Evolutionary conservation across 371 early-diverging fungal genomes (phyloP), one percentile per base, ranked within the genome.

Genomic region (Mucor lusitanicus): DNA sequence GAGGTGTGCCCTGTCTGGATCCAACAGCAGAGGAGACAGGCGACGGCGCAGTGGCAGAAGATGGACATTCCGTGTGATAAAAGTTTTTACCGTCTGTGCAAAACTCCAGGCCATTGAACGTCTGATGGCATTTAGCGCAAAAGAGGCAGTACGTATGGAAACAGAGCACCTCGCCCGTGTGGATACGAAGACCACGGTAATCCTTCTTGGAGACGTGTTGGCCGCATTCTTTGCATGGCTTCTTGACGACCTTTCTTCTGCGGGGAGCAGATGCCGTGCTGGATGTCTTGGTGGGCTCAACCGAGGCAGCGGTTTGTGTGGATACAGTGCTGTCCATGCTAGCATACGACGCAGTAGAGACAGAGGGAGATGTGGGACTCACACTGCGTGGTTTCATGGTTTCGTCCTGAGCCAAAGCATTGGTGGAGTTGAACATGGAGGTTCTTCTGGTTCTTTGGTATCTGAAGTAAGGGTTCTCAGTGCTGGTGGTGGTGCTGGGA

Each of bases 11-110:
- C 17, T 57, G 59, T 23, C 67, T 59, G 9, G 59, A 17, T 40
- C 53, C 53, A 27, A 53, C 53, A 53, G 53, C 53, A 53, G 53
- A 53, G 23, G 53, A 53, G 23, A 53, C 15, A 23, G 30, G 35
- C 28, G 60, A 27, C 12, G 53, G 15, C 9, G 46, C 15, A 15
- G 13, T 6, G 12, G 53, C 15, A 9, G 27, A 5, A 27, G 53
- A 32, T 48, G 46, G n/a, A 46, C 30, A 61, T 15, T 72, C 48
- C 2, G 74, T 76, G 67, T 84, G 85, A 39, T 82, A 84, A 37
- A 80, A 78, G 7, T 70, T 65, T 17, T 79, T 80, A 56, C 70
- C 64, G 35, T 81, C 82, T 25, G 82, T 71, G 50, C 81, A 76
- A 46, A 79, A 84, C 48, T 82, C 78, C n/a, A 73, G 13, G 3